phyloP scores from a whole-genome alignment of 192 early-diverging fungal genomes.

The Neocallimastix lanati region DNA sequence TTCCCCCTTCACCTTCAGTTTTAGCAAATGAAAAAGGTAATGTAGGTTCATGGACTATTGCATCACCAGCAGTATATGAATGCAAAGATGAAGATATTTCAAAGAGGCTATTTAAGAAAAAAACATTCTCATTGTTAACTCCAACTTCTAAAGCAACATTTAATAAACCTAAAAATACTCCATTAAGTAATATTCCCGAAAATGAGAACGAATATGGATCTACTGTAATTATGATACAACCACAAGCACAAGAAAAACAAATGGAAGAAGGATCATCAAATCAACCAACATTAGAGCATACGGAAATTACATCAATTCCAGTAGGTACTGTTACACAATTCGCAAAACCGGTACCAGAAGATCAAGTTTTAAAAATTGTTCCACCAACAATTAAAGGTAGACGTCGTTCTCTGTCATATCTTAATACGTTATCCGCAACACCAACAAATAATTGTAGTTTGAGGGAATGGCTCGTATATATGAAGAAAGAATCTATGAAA shows the following conservation, averaged over 20 bases:
- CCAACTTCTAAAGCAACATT: background rate
- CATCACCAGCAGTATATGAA: background rate
- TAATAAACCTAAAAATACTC: background rate
- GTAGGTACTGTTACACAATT: background rate
- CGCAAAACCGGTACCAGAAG: background rate
- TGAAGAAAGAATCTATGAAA: background rate
- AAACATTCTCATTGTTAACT: background rate
- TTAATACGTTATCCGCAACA: background rate
- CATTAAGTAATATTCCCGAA: background rate
- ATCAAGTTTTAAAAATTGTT: background rate
- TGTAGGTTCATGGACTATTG: background rate
- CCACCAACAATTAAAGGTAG: background rate
- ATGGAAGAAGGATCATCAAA: background rate
- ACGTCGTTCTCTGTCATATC: background rate
- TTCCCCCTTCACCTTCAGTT: background rate
- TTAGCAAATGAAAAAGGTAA: background rate
- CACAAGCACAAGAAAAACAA: background rate
- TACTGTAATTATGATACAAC: background rate
- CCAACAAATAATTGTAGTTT: background rate
- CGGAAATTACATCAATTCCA: background rate
- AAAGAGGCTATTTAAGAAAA: background rate
- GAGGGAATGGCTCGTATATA: background rate
- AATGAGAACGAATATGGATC: background rate
- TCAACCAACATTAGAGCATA: background rate
- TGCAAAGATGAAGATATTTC: background rate